These are phyloP conservation scores for Cyclostephanos tholiformis DNA, from an alignment of 108 stramenopile genomes.

Conservation along the genomic window DNA sequence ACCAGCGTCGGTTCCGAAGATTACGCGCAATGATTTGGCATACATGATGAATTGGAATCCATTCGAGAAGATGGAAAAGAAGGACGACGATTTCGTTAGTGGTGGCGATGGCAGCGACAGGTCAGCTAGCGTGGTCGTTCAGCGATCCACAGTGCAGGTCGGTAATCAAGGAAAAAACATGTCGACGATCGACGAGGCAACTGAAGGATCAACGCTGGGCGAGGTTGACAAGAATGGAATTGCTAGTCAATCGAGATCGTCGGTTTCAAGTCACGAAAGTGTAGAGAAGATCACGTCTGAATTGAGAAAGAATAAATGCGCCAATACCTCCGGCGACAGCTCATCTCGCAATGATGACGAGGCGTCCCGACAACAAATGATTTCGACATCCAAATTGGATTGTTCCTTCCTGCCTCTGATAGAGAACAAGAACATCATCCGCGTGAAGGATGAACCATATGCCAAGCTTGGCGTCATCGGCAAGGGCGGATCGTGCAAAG, in stretches of 20 bases:
- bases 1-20: slow-evolving; percentile 33
- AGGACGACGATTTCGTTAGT: slow-evolving; percentile 5
- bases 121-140: slow-evolving; percentile 11
- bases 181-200: slow-evolving; percentile 51
- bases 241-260: slow-evolving; percentile 6
- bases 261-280: slow-evolving; percentile 7
- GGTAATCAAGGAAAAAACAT: slow-evolving; percentile 19
- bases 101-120: neutral
- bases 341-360: slow-evolving; percentile 13
- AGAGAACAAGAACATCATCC: slow-evolving; percentile 78
- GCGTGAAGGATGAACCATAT: slow-evolving; percentile 82
- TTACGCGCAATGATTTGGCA: slow-evolving; percentile 76
- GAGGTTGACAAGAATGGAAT: neutral
- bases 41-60: slow-evolving; percentile 93
- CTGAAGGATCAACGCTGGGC: slow-evolving; percentile 1
- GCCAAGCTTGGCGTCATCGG: slow-evolving; percentile 95
- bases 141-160: neutral
- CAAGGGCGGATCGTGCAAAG: slow-evolving; percentile 96
- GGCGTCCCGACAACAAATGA: slow-evolving; percentile 15
- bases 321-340: neutral
- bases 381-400: slow-evolving; percentile 26
- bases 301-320: neutral
- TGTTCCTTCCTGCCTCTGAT: slow-evolving; percentile 77
- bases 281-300: neutral
- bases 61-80: slow-evolving; percentile 30